Percentiles rank a stretch among this genome's conserved stretches.
Evolutionary conservation across 1,284 basidiomycete species (phyloP).

Genomic region (Microbotryum scabiosae): DNA sequence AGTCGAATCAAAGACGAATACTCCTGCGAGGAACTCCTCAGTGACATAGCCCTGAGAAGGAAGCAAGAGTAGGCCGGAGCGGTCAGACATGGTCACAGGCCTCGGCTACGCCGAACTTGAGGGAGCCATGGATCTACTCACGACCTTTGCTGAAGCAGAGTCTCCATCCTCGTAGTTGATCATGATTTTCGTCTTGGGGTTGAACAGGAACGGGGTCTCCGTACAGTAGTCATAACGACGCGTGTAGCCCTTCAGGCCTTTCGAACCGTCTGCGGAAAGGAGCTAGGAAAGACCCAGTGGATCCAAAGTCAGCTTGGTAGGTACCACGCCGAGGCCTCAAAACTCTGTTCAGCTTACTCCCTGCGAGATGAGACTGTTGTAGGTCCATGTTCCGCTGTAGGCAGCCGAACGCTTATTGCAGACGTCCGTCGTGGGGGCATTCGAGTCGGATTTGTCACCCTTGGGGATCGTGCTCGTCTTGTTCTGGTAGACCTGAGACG

Average conservation of each 20-base stretch:
- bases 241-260: background rate
- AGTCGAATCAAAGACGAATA: background rate
- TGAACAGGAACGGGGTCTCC: background rate
- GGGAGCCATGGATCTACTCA: no score
- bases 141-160: background rate
- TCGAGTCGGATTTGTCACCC: background rate
- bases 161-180: slow-evolving; percentile 1
- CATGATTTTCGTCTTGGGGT: background rate
- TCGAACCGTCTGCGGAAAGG: background rate
- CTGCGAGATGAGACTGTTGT: background rate
- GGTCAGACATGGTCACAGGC: no score
- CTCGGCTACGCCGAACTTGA: no score
- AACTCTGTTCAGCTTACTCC: background rate
- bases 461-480: background rate
- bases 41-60: background rate
- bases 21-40: background rate
- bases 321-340: no score
- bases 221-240: background rate
- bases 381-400: slow-evolving; percentile 1
- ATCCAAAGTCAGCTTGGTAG: no score
- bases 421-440: background rate
- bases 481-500: slow-evolving; percentile 2
- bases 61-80: no score
- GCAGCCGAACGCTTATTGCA: background rate
- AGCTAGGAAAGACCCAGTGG: background rate